Base-by-base conservation (phyloP, 345 rosid species). In the Viola odorata region DNA sequence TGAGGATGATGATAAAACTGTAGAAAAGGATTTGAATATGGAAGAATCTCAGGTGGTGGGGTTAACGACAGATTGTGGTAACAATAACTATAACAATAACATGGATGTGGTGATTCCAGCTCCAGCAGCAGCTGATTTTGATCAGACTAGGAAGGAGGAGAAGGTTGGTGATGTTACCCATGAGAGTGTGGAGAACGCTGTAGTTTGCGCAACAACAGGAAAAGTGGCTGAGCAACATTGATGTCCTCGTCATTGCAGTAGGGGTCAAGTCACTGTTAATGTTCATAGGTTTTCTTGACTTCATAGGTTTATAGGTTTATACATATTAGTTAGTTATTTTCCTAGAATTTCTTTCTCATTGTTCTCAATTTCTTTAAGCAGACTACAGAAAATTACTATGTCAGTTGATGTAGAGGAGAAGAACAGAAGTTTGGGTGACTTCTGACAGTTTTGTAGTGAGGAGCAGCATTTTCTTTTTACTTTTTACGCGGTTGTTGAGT, bases 1-100 rank as follows among this genome's bases (percentile, higher is more conserved):
- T 8, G 86, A 69, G 61, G 73, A 79, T 55, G 81, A 76, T 45
- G 79, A 78, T 51, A 76, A 68, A 65, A 69, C 64, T 45, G 53
- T 40, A 4, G 75, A 72, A 1, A 72, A 56, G 65, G 80, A 73
- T 57, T 16, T 53, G 10, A 84, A 73, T 10, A 76, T 72, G 74
- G 81, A 72, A 63, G 63, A 51, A 59, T 72, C 74, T 68, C 70
- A 41, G 0, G 58, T 37, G n/a, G 63, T 44, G 32, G 69, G 32
- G 58, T 63, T 57, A 57, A 50, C 32, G 32, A 23, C 32, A 23
- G 32, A 23, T 23, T 23, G 32, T 23, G 32, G 32, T 23, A 23
- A 23, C 32, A 23, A 42, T 48, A 60, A 59, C 61, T 78, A 73
- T 49, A 38, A 75, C 12, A 59, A 45, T 37, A 65, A 63, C 37